Conservation (phyloP, 257 asterid species). For the Anisodus acutangulus region DNA sequence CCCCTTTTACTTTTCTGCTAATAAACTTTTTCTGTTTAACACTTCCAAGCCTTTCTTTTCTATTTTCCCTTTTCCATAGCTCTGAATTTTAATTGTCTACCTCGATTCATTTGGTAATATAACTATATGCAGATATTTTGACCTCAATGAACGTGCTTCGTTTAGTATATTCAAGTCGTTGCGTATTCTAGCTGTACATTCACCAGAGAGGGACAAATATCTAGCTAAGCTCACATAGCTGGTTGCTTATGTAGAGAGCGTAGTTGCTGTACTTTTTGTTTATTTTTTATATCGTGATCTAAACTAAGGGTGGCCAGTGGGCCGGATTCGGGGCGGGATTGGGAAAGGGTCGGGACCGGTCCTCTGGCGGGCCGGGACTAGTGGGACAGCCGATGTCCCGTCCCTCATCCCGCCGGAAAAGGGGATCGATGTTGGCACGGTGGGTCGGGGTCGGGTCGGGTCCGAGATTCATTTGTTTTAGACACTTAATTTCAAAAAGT, state of each 20-base stretch:
- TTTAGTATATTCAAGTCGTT: neutral
- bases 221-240: neutral
- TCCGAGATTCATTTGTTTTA: no score
- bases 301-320: no score
- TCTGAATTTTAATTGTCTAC: neutral
- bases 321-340: no score
- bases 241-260: neutral
- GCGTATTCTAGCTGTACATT: neutral
- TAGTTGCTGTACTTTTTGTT: neutral
- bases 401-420: no score
- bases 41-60: neutral
- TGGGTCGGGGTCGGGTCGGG: no score
- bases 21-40: neutral
- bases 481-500: no score
- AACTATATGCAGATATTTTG: neutral
- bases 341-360: no score
- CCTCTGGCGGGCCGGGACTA: no score
- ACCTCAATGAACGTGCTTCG: neutral
- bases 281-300: no score
- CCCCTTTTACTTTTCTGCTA: neutral
- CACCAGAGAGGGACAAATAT: constrained; percentile 8
- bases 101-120: neutral
- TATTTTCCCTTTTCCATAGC: neutral
- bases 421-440: no score
- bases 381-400: no score